phyloP scores from a whole-genome alignment of 1,139 yeast genomes.

The Kodamaea arcana region DNA sequence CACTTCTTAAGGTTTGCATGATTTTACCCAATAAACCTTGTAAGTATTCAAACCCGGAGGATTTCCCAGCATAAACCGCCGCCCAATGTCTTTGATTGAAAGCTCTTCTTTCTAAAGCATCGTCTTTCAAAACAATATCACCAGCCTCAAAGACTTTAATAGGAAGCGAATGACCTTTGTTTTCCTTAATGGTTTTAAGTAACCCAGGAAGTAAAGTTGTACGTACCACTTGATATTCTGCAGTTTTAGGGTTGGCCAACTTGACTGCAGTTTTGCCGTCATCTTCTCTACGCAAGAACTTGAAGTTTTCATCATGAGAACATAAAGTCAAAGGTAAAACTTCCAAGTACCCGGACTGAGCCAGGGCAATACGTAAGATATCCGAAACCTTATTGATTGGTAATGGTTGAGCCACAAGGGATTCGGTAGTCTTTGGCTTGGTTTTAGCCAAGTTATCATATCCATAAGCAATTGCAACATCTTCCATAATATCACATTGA shows the following conservation, averaged over 20 bases:
- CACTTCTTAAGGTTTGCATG: constrained; percentile 93
- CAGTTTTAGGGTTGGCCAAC: constrained; percentile 93
- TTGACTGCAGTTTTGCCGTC: constrained; percentile 77
- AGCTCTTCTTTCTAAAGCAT: constrained; percentile 79
- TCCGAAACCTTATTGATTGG: constrained; percentile 91
- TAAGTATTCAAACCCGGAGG: constrained; percentile 89
- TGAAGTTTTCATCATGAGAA: constrained; percentile 95
- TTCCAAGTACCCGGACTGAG: constrained; percentile 95
- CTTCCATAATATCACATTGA: constrained; percentile 98
- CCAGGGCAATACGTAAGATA: constrained; percentile 83
- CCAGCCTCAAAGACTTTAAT: constrained; percentile 93
- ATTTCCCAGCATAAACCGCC: constrained; percentile 90
- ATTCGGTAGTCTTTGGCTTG: constrained; percentile 66
- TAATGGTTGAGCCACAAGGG: constrained; percentile 81
- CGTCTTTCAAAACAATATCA: constrained; percentile 87
- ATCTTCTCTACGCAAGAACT: constrained; percentile 70
- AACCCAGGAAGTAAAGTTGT: constrained; percentile 92
- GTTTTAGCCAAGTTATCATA: constrained; percentile 83
- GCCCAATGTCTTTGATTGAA: constrained; percentile 92
- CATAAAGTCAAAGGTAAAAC: constrained; percentile 93
- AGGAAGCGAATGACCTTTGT: constrained; percentile 93
- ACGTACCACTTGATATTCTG: constrained; percentile 96
- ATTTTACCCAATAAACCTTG: constrained; percentile 94
- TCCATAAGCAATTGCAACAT: constrained; percentile 95
- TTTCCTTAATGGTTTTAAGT: constrained; percentile 91